Evolutionary conservation across 305 asterid genomes (phyloP).

Genomic region (Fraxinus velutina): DNA sequence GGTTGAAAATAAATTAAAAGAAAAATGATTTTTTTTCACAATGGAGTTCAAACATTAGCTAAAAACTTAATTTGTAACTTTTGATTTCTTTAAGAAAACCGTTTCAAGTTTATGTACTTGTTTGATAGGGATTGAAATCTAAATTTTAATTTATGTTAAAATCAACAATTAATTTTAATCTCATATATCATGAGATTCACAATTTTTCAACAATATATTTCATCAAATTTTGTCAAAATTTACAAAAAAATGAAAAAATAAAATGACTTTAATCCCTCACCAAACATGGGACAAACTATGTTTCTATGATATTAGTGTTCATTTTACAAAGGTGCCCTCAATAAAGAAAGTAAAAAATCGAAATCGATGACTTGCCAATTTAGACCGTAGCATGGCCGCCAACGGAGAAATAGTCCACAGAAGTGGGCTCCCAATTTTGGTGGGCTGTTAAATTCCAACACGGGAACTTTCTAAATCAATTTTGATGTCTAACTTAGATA

Average conservation of each 20-base stretch:
- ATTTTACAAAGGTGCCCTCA: neutral
- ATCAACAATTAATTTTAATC: too few species aligned
- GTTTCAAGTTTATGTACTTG: neutral
- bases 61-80: too few species aligned
- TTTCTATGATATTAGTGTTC: neutral
- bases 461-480: neutral
- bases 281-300: neutral
- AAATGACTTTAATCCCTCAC: neutral
- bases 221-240: neutral
- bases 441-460: neutral
- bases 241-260: too few species aligned
- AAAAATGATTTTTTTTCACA: too few species aligned
- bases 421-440: neutral
- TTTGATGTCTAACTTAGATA: neutral
- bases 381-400: neutral
- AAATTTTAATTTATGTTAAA: too few species aligned
- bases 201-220: too few species aligned
- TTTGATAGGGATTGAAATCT: neutral
- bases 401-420: neutral
- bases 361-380: neutral
- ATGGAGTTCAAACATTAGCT: neutral
- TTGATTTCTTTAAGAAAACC: neutral
- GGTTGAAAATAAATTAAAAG: too few species aligned
- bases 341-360: neutral
- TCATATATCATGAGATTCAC: too few species aligned